Percentiles rank a stretch among this genome's conserved stretches.
These are phyloP conservation scores for Camellia lanceoleosa DNA, from an alignment of 148 eudicot species.

Conservation along the genomic window DNA sequence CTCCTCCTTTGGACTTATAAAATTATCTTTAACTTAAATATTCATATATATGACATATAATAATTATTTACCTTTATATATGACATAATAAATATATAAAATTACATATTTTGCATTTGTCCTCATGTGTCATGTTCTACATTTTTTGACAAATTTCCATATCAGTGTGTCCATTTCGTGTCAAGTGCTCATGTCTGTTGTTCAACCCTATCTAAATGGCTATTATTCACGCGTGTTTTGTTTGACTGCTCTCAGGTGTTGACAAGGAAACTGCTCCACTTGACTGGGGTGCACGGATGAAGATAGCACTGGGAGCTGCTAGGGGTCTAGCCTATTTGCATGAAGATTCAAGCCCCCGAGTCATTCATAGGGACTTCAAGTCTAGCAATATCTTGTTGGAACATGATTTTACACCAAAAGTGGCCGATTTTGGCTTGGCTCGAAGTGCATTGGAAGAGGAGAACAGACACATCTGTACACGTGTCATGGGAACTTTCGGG, in stretches of 20 bases:
- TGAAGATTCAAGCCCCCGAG: constrained; percentile 95
- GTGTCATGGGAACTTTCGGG: constrained; percentile 99
- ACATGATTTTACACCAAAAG: constrained; percentile 89
- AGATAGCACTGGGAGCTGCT: constrained; percentile 93
- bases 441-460: constrained; percentile 74
- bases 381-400: constrained; percentile 90
- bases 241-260: constrained; percentile 36
- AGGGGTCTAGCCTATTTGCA: constrained; percentile 95
- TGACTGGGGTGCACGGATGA: constrained; percentile 79
- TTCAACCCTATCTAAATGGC: background rate
- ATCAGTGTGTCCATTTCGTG: background rate
- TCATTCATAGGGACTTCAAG: constrained; percentile 95
- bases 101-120: too few relatives aligned
- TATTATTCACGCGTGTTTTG: background rate
- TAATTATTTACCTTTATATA: too few relatives aligned
- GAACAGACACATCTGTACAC: constrained; percentile 76
- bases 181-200: background rate
- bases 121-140: too few relatives aligned
- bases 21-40: too few relatives aligned
- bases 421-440: constrained; percentile 98
- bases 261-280: constrained; percentile 75
- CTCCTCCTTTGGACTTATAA: too few relatives aligned
- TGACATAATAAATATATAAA: too few relatives aligned
- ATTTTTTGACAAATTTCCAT: too few relatives aligned
- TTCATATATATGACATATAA: too few relatives aligned